phyloP scores from a whole-genome alignment of 805 yeast genomes.

The Sungouiella blattae region DNA sequence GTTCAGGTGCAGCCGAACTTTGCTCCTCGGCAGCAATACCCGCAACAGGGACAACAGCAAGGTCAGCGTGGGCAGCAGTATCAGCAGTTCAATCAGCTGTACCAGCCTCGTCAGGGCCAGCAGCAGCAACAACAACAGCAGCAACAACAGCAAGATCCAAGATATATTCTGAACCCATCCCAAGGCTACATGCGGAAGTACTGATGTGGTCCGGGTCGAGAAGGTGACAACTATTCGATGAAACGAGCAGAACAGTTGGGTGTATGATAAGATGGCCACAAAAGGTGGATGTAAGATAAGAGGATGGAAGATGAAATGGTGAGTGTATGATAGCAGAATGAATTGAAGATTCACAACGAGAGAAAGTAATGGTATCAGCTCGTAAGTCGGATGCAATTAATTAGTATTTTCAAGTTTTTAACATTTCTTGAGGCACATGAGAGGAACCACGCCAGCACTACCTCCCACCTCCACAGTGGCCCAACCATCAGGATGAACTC shows the following conservation, averaged over 20 bases:
- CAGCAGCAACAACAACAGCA: conserved; percentile 8
- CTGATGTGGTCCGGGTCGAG: too few species aligned
- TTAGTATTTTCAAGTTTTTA: too few species aligned
- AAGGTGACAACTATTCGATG: too few species aligned
- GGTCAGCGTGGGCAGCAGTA: neutral
- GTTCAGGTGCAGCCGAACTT: conserved; percentile 5
- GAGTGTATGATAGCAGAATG: too few species aligned
- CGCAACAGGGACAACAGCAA: conserved; percentile 3
- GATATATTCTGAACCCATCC: neutral
- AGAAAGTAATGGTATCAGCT: too few species aligned
- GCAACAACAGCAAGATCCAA: conserved; percentile 1
- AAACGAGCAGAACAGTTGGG: too few species aligned
- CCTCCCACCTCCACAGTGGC: conserved; percentile 24
- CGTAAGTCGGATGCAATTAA: too few species aligned
- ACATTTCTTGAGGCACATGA: conserved; percentile 23
- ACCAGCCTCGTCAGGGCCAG: conserved; percentile 6
- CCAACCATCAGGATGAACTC: conserved; percentile 38
- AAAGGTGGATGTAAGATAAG: too few species aligned
- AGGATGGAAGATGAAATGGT: too few species aligned
- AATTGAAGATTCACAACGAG: too few species aligned
- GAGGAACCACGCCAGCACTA: conserved; percentile 33
- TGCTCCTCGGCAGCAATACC: conserved; percentile 5
- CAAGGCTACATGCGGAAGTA: conserved; percentile 1
- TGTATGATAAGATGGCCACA: too few species aligned
- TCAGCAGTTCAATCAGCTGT: neutral